phyloP scores from a whole-genome alignment of 441 rosid genomes.

The Erodium moschatum region DNA sequence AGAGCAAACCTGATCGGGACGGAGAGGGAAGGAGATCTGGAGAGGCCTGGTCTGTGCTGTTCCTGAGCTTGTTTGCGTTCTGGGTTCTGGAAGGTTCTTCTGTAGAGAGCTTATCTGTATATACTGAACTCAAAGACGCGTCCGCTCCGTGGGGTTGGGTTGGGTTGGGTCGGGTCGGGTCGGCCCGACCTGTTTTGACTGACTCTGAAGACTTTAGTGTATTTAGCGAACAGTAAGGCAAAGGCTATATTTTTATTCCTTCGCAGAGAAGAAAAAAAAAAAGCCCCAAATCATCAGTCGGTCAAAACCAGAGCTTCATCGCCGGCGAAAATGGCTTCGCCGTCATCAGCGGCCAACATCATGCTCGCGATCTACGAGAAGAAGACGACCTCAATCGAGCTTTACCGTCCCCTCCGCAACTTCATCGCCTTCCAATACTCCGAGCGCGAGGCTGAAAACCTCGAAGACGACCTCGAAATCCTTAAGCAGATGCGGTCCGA shows the following conservation, averaged over 20 bases:
- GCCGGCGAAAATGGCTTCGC: background rate
- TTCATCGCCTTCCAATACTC: constrained; percentile 67
- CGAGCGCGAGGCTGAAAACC: constrained; percentile 85
- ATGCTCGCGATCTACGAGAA: constrained; percentile 93
- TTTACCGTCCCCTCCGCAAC: constrained; percentile 89
- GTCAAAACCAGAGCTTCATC: background rate
- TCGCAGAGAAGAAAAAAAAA: constrained; percentile 17
- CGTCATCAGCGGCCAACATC: constrained; percentile 49
- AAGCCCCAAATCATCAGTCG: background rate
- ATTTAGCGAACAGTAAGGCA: background rate
- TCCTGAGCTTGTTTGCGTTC: background rate
- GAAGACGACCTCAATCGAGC: constrained; percentile 60
- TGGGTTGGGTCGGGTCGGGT: background rate
- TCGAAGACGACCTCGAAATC: constrained; percentile 80
- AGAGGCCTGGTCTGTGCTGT: background rate
- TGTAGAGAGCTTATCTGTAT: background rate
- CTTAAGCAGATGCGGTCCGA: constrained; percentile 68
- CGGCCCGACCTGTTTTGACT: background rate
- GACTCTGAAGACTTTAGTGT: too few species aligned
- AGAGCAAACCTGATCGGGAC: constrained; percentile 1
- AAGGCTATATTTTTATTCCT: constrained; percentile 11
- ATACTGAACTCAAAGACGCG: background rate
- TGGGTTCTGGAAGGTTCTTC: too few species aligned
- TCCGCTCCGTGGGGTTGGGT: too few species aligned
- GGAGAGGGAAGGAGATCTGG: background rate